Base-by-base conservation (phyloP, 257 asterid genomes). In the Rhazya stricta region DNA sequence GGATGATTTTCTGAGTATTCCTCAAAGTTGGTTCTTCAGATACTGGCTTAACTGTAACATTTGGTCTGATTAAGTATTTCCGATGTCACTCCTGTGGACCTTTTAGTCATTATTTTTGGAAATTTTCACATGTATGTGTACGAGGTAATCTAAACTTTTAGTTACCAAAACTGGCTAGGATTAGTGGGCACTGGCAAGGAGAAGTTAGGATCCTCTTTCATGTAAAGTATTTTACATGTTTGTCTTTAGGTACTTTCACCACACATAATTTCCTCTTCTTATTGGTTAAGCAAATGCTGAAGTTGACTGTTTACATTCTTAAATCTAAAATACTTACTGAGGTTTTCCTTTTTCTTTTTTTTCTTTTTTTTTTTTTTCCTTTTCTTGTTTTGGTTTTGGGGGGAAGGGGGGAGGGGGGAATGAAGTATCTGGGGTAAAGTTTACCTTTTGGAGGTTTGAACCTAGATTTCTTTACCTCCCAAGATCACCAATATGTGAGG, bases 221-320 rank as follows among this genome's bases (percentile, higher is more conserved):
- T 23, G 8, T 16, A 25, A 66, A 21, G 46, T 66, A 18, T n/a
- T 63, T 34, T 63, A 30, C 75, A 72, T 72, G 32, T 73, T 66
- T 13, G 6, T 10, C 15, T 27, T 48, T 48, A 46, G 15, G 8
- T 30, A 29, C 56, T 13, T 69, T 30, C 25, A 29, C 23, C 6
- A 1, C 18, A 15, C 34, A 32, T 19, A 8, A 18, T 34, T 71
- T 2, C 23, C 4, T 45, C 3, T 6, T 48, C 34, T 48, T 18
- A 29, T n/a, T 61, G 61, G n/a, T 62, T 57, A 62, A 46, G 30
- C 46, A 21, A 48, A 25, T 50, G 3, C 27, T 75, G 50, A 43
- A 74, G 37, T 65, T 16, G 63, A 36, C 54, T 61, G 39, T 29
- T 29, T 15, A 9, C 18, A 25, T 32, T 63, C 27, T 66, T 75